Evolutionary conservation across 2,329 filamentous ascomycete genomes (phyloP).

Genomic region (Penicillium sp.): DNA sequence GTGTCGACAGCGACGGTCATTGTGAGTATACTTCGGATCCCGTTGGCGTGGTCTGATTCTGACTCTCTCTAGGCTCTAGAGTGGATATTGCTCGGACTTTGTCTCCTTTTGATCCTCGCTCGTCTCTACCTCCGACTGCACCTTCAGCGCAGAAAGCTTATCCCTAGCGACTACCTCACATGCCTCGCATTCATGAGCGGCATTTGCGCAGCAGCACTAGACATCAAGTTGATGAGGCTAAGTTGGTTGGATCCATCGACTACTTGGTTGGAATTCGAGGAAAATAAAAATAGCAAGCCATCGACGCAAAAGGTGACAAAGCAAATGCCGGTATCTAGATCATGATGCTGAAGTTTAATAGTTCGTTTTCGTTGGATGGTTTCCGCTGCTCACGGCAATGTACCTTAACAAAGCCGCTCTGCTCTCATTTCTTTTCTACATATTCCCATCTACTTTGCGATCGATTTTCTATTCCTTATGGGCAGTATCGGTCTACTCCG

Average conservation of each 20-base stretch:
- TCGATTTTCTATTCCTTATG: background rate
- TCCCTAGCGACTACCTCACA: conserved; percentile 8
- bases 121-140: conserved; percentile 9
- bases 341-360: background rate
- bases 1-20: background rate
- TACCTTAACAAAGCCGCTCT: conserved; percentile 12
- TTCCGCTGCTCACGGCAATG: conserved; percentile 5
- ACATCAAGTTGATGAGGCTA: background rate
- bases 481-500: too few species aligned
- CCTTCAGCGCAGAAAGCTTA: conserved; percentile 5
- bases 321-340: background rate
- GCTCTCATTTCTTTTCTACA: conserved; percentile 8
- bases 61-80: background rate
- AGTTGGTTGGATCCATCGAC: background rate
- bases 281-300: background rate
- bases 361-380: conserved; percentile 4
- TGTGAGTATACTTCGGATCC: background rate
- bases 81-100: background rate
- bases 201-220: background rate
- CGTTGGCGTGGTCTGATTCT: background rate
- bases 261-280: background rate
- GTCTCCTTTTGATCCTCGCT: conserved; percentile 8
- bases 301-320: background rate
- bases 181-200: conserved; percentile 5
- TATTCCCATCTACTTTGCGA: conserved; percentile 6